A percentile compares a stretch with the other conserved stretches of the same genome.
Conservation (phyloP, 495 filamentous ascomycete species). For the Cenococcum geophilum region DNA sequence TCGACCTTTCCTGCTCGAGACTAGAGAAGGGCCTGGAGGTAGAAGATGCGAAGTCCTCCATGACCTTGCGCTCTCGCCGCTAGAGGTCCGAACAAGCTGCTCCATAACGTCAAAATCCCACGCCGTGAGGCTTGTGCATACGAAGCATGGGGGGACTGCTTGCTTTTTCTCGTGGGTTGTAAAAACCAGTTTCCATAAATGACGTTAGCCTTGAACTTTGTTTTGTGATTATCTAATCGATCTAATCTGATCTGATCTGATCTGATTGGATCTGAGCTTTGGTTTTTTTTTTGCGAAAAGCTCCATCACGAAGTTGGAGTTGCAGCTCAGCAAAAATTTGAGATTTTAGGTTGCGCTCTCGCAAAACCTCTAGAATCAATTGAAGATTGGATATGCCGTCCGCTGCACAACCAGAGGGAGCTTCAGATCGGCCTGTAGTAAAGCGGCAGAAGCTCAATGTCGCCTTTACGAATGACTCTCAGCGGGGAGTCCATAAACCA, state of each 20-base stretch:
- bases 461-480: constrained; percentile 60
- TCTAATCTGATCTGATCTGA: neutral
- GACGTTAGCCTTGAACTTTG: neutral
- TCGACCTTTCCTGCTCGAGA: constrained; percentile 46
- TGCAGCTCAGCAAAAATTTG: neutral
- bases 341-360: neutral
- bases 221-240: constrained; percentile 3
- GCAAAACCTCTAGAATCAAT: neutral
- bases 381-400: constrained; percentile 12
- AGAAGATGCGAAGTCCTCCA: constrained; percentile 24
- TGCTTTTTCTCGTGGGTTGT: constrained; percentile 5
- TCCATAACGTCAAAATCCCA: constrained; percentile 27
- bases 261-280: neutral
- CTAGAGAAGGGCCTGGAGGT: constrained; percentile 26
- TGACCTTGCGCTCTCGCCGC: constrained; percentile 30
- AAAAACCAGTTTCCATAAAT: neutral
- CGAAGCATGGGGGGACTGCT: neutral
- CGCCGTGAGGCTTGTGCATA: neutral
- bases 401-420: neutral
- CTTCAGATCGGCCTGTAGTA: constrained; percentile 20
- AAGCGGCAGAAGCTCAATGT: constrained; percentile 66
- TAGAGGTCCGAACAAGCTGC: constrained; percentile 37
- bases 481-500: constrained; percentile 41
- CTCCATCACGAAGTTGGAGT: neutral
- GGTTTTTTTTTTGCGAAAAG: neutral